Evolutionary conservation across 495 filamentous ascomycete species (phyloP), one percentile per base, ranked within the genome.

Genomic region (Penicillium macrosclerotiorum): DNA sequence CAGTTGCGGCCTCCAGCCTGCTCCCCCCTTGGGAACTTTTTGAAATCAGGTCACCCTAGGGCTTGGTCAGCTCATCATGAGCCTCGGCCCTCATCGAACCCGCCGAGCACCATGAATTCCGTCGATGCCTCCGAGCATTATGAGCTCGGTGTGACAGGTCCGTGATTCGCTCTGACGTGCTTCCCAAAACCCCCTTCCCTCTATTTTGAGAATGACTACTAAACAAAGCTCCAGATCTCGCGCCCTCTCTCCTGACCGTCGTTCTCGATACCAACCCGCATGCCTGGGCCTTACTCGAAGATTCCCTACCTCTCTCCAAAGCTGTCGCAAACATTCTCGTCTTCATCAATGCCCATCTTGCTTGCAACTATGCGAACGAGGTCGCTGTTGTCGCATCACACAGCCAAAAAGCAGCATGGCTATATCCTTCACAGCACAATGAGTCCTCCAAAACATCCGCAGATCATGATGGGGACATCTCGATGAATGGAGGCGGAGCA

Each of bases 191-290:
- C n/a, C n/a, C n/a, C 43, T 30, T 16, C 18, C 13, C 8, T 31
- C 16, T 11, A 13, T 1, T 14, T 24, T 8, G n/a, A 26, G 23
- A 9, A 25, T 41, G 42, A 47, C 8, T 11, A 11, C 38, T 41
- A 8, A 51, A n/a, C 22, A 4, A 31, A 2, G 1, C 7, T 45
- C 1, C 33, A 86, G 85, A 81, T 44, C 82, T 84, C 36, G 71
- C 87, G 3, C 90, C 94, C 1, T 95, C 93, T 22, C 83, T 98
- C 30, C 80, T 95, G 39, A 86, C 88, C 47, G 83, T 98, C 59
- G 79, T 98, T 65, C 77, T 98, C 72, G 93, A 98, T 71, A 96
- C 93, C 31, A 97, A 97, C 61, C 94, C 93, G 1, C 87, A 86
- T 54, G 90, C 93, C 62, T 98, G 93, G 93, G 82, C 87, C 3